phyloP scores from a whole-genome alignment of 176 grass and related monocot genomes.

The Puccinellia tenuiflora region DNA sequence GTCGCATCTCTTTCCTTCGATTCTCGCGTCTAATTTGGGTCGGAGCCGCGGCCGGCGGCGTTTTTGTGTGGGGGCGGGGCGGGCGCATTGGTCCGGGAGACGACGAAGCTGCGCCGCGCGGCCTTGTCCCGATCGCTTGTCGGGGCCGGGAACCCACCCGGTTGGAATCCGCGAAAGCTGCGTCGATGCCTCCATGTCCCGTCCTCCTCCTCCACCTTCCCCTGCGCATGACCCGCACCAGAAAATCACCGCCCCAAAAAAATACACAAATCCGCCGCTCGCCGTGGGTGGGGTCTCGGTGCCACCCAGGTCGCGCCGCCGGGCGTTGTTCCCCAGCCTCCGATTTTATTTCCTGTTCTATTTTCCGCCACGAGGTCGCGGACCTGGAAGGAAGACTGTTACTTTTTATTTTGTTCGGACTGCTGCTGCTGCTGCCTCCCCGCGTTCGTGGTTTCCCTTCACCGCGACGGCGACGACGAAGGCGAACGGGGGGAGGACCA shows the following conservation, averaged over 20 bases:
- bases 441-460: background rate
- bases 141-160: background rate
- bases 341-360: background rate
- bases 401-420: no score
- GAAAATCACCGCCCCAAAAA: background rate
- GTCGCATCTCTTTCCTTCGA: background rate
- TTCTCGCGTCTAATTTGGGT: conserved; percentile 8
- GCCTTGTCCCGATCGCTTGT: conserved; percentile 31
- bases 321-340: background rate
- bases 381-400: background rate
- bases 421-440: no score
- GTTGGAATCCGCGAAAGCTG: conserved; percentile 23
- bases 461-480: background rate
- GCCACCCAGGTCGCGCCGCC: background rate
- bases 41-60: background rate
- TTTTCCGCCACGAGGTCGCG: background rate
- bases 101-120: background rate
- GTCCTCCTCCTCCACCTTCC: background rate
- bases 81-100: background rate
- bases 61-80: no score
- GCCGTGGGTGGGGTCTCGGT: background rate
- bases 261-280: background rate
- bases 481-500: no score
- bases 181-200: background rate
- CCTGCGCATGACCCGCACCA: background rate